Evolutionary conservation across 768 basidiomycete species (phyloP), one percentile per base, ranked within the genome.

Genomic region (Tricholoma flavovirens): DNA sequence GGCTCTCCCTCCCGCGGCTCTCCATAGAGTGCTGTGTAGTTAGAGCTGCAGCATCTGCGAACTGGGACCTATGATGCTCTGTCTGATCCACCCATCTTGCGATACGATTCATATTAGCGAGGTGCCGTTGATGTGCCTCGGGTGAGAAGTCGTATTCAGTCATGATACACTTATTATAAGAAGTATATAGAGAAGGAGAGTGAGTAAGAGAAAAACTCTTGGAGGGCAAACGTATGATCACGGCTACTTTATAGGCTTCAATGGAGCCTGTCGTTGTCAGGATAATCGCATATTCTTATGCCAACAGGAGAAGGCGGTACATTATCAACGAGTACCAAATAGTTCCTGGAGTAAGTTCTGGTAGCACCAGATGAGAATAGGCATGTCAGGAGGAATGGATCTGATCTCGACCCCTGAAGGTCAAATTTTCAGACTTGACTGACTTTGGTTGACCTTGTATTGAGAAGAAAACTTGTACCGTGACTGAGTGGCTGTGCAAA

Each of bases 111-210:
- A 65, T 65, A 54, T 58, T 65, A 8, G 54, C 59, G 17, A 63
- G 55, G 33, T 59, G 55, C 38, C 56, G 57, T 38, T 62, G 60
- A 40, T 60, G 59, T 3, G 64, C 62, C 48, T 65, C 62, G 22
- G 62, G 64, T 48, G 64, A 63, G 53, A 60, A 65, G 53, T 63
- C 64, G 48, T 63, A 65, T 56, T 65, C 64, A n/a, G 64, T 65
- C 64, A 65, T 65, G 36, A 42, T 7, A 22, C 14, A n/a, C 8
- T 19, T 21, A 19, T 3, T 14, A 17, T 2, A 3, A 17, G 6
- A 26, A 4, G 29, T 8, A 5, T 29, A 10, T 2, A 9, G 17
- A 19, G 35, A 24, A 45, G 11, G 43, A 48, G 29, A 30, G 15
- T 48, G 3, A 9, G 24, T n/a, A 17, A 29, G 46, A 29, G 26